These are phyloP conservation scores for Yamadazyma aaseri DNA, from an alignment of 1,139 yeast genomes.

Conservation along the genomic window DNA sequence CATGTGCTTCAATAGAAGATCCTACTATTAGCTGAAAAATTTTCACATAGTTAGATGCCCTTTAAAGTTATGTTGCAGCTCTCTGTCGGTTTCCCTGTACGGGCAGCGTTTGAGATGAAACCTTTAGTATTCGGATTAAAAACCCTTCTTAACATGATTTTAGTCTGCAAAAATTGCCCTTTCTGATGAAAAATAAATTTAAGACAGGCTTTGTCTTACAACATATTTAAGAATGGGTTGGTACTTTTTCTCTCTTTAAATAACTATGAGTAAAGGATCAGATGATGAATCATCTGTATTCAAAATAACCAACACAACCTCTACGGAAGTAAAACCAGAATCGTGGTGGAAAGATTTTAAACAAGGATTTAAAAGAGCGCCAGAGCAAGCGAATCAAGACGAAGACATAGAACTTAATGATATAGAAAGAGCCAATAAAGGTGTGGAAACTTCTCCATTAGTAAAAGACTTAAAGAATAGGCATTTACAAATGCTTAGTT, in stretches of 20 bases:
- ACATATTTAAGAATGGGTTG: not conserved
- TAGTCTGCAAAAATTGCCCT: too few species aligned
- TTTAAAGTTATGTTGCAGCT: too few species aligned
- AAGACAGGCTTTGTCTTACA: too few species aligned
- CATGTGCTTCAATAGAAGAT: too few species aligned
- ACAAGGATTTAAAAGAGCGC: constrained; percentile 37
- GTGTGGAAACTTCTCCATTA: constrained; percentile 33
- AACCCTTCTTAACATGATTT: too few species aligned
- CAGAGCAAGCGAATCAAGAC: constrained; percentile 13
- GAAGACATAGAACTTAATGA: constrained; percentile 16
- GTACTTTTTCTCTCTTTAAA: not conserved
- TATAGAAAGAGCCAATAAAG: constrained; percentile 27
- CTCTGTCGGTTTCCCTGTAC: too few species aligned
- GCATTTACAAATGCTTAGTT: constrained; percentile 62
- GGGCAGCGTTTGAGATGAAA: too few species aligned
- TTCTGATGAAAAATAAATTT: too few species aligned
- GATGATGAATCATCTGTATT: constrained; percentile 1
- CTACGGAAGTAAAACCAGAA: not conserved
- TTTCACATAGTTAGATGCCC: too few species aligned
- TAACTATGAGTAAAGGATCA: constrained; percentile 1
- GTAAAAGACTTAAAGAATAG: constrained; percentile 43
- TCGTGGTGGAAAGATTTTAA: constrained; percentile 22
- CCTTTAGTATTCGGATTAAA: too few species aligned
- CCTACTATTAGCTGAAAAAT: too few species aligned
- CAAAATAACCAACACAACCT: not conserved